phyloP scores from a whole-genome alignment of 2,329 filamentous ascomycete species.

The Fusarium sp. region DNA sequence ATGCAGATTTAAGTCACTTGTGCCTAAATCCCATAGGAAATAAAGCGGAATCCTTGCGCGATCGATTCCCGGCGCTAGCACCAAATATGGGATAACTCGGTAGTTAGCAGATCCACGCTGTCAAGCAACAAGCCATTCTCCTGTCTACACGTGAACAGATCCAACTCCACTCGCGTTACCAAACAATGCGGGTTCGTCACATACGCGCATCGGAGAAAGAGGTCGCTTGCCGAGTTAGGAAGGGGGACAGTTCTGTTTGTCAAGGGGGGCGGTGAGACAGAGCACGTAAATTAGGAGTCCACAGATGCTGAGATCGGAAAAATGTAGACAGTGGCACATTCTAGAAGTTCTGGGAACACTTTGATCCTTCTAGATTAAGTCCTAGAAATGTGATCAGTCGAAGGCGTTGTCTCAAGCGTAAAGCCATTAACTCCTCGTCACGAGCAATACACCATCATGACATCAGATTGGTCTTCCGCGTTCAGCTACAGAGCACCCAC shows the following conservation, averaged over 20 bases:
- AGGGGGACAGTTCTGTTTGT: background rate
- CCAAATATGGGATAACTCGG: background rate
- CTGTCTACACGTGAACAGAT: background rate
- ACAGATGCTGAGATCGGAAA: background rate
- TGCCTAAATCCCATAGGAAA: background rate
- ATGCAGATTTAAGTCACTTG: background rate
- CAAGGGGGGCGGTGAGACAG: conserved; percentile 1
- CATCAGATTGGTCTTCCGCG: background rate
- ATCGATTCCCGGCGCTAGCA: background rate
- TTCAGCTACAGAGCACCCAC: background rate
- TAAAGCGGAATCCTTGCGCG: background rate
- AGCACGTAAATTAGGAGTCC: no score
- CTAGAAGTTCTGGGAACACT: conserved; percentile 7
- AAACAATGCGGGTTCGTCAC: background rate
- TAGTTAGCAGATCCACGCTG: background rate
- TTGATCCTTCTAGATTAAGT: background rate
- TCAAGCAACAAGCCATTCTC: conserved; percentile 1
- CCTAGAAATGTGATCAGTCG: background rate
- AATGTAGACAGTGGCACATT: background rate
- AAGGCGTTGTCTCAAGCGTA: background rate
- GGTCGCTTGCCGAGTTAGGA: background rate
- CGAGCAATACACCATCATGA: background rate
- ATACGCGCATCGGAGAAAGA: background rate
- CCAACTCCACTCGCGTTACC: background rate
- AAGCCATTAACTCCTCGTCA: background rate